Evolutionary conservation across 2,329 filamentous ascomycete species (phyloP).

Genomic region (Tolypocladium amazonense): DNA sequence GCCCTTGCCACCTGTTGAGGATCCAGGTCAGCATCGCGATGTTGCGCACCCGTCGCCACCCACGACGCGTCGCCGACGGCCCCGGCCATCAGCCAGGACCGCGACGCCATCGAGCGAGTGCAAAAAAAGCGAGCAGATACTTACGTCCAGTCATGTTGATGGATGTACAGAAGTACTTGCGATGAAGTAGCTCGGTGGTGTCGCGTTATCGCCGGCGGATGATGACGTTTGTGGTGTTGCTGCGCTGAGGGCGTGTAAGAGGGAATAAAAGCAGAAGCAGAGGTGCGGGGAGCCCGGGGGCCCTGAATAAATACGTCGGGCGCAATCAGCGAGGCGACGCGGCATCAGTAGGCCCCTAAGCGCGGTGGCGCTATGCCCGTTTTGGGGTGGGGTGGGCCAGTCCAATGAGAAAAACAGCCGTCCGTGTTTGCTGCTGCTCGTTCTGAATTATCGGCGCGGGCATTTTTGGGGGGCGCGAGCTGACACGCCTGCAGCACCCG

Average conservation of each 20-base stretch:
- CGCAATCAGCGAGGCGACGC: slow-evolving; percentile 21
- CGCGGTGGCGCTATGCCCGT: slow-evolving; percentile 2
- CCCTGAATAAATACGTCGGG: slow-evolving; percentile 24
- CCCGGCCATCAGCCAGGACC: background rate
- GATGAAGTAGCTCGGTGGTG: background rate
- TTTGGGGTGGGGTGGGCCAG: slow-evolving; percentile 5
- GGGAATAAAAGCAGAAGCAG: slow-evolving; percentile 9
- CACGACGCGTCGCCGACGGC: background rate
- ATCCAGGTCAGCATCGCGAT: slow-evolving; percentile 30
- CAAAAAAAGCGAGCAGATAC: slow-evolving; percentile 23
- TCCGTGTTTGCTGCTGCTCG: background rate
- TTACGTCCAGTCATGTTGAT: slow-evolving; percentile 66
- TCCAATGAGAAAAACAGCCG: background rate
- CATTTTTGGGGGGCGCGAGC: background rate
- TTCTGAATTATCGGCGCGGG: background rate
- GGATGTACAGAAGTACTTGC: slow-evolving; percentile 14
- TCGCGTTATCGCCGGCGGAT: slow-evolving; percentile 5
- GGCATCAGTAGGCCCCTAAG: slow-evolving; percentile 8
- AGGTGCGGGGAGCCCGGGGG: slow-evolving; percentile 15
- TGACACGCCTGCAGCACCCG: background rate
- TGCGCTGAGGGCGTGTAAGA: slow-evolving; percentile 10
- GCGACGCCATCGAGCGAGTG: background rate
- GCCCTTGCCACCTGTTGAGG: slow-evolving; percentile 69
- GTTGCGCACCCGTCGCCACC: background rate
- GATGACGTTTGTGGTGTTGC: slow-evolving; percentile 14